Conservation (phyloP, 805 yeast genomes). For the Nakazawaea sp. region DNA sequence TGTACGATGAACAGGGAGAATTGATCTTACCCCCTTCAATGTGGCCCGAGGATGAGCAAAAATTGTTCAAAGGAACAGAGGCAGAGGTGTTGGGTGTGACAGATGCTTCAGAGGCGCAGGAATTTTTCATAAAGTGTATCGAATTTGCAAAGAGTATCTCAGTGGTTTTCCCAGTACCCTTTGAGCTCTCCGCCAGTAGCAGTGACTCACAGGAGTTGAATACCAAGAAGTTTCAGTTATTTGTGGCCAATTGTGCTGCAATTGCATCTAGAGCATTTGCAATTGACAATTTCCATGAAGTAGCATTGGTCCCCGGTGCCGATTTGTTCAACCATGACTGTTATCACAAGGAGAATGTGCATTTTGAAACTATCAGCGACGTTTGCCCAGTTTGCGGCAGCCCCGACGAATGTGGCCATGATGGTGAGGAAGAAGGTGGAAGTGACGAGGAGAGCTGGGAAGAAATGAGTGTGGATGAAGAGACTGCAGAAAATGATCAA, state of each 20-base stretch:
- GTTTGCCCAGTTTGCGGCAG: constrained; percentile 29
- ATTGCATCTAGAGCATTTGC: constrained; percentile 77
- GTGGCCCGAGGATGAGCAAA: constrained; percentile 50
- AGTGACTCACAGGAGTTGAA: constrained; percentile 18
- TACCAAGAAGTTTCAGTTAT: constrained; percentile 29
- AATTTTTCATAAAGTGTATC: constrained; percentile 31
- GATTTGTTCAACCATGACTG: constrained; percentile 75
- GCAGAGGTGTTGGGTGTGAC: constrained; percentile 53
- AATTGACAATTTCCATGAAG: constrained; percentile 67
- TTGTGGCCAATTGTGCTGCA: constrained; percentile 52
- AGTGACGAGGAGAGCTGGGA: constrained; percentile 17
- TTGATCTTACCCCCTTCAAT: constrained; percentile 52
- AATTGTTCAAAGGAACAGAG: constrained; percentile 52
- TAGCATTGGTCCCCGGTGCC: constrained; percentile 85
- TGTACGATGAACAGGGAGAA: constrained; percentile 21
- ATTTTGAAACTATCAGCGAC: constrained; percentile 47
- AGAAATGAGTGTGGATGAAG: constrained; percentile 16
- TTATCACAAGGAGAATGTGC: constrained; percentile 51
- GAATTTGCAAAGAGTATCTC: constrained; percentile 31
- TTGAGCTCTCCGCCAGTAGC: constrained; percentile 22
- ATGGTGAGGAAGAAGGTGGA: constrained; percentile 21
- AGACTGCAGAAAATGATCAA: constrained; percentile 16
- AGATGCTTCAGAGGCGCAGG: constrained; percentile 35
- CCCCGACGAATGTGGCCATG: constrained; percentile 24
- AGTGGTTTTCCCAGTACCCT: constrained; percentile 28